A percentile compares a stretch with the other conserved stretches of the same genome.
Evolutionary conservation across 139 green algal genomes (phyloP).

Genomic region (Pleodorina starrii): DNA sequence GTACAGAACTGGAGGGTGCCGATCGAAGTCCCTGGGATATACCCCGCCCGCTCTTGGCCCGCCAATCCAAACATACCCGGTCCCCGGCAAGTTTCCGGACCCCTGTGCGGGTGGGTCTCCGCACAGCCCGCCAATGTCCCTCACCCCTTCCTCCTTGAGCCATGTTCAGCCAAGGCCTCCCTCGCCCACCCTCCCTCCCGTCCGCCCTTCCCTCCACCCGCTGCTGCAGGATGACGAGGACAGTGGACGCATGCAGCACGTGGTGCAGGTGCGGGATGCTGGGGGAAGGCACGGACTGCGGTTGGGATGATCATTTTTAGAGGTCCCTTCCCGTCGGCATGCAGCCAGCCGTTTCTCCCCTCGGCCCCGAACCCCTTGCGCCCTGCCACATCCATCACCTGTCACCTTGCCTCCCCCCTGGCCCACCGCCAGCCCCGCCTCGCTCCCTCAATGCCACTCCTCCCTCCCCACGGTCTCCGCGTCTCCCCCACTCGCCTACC

Average conservation of each 20-base stretch:
- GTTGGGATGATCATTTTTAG: background rate
- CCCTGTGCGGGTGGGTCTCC: background rate
- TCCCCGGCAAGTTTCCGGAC: background rate
- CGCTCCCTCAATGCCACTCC: background rate
- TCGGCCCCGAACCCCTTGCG: no score
- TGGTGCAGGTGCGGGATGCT: constrained; percentile 47
- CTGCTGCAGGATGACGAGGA: constrained; percentile 15
- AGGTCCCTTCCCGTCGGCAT: no score
- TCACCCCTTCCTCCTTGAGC: background rate
- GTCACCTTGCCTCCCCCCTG: background rate
- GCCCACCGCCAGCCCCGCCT: background rate
- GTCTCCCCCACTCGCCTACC: no score
- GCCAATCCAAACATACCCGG: background rate
- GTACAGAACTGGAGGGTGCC: no score
- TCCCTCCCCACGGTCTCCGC: no score
- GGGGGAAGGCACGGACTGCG: no score
- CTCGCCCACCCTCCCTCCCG: background rate
- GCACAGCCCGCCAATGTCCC: background rate
- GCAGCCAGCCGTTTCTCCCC: no score
- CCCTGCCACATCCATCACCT: background rate
- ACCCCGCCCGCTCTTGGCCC: background rate
- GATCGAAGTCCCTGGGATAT: no score
- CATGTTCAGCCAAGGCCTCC: background rate
- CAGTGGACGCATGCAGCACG: constrained; percentile 45
- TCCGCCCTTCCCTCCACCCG: background rate